Conservation (phyloP, 495 filamentous ascomycete species). For the Penicillium chermesinum region DNA sequence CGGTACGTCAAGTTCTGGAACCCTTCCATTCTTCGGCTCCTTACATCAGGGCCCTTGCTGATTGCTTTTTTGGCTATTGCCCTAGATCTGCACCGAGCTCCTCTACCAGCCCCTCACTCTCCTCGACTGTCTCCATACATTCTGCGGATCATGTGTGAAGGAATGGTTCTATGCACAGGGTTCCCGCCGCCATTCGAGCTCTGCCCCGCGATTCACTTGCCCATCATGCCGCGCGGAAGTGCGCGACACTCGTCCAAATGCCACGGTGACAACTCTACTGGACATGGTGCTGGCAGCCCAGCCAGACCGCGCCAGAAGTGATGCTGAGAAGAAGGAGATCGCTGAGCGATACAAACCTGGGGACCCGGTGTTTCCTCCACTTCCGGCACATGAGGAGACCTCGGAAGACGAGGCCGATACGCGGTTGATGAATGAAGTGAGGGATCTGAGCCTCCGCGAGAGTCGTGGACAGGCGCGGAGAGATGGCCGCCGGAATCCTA, state of each 20-base stretch:
- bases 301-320: slow-evolving; percentile 60
- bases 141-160: slow-evolving; percentile 90
- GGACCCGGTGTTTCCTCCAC: slow-evolving; percentile 54
- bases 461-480: slow-evolving; percentile 34
- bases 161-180: slow-evolving; percentile 78
- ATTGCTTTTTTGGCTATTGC: background rate
- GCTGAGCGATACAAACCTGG: slow-evolving; percentile 67
- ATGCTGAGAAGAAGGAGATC: slow-evolving; percentile 67
- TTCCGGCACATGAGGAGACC: slow-evolving; percentile 14
- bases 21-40: slow-evolving; percentile 15
- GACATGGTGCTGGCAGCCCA: slow-evolving; percentile 71
- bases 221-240: slow-evolving; percentile 87
- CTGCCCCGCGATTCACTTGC: slow-evolving; percentile 66
- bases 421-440: slow-evolving; percentile 63
- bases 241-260: slow-evolving; percentile 76
- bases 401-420: slow-evolving; percentile 54
- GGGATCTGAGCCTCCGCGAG: slow-evolving; percentile 67
- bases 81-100: slow-evolving; percentile 90
- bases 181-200: slow-evolving; percentile 40
- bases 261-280: slow-evolving; percentile 73
- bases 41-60: slow-evolving; percentile 14
- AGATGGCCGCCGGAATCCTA: slow-evolving; percentile 26
- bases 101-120: slow-evolving; percentile 94
- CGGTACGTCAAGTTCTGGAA: slow-evolving; percentile 54
- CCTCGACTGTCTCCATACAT: slow-evolving; percentile 95